phyloP scores from a whole-genome alignment of 2,329 filamentous ascomycete species.

The Stagonosporopsis rhizophila region DNA sequence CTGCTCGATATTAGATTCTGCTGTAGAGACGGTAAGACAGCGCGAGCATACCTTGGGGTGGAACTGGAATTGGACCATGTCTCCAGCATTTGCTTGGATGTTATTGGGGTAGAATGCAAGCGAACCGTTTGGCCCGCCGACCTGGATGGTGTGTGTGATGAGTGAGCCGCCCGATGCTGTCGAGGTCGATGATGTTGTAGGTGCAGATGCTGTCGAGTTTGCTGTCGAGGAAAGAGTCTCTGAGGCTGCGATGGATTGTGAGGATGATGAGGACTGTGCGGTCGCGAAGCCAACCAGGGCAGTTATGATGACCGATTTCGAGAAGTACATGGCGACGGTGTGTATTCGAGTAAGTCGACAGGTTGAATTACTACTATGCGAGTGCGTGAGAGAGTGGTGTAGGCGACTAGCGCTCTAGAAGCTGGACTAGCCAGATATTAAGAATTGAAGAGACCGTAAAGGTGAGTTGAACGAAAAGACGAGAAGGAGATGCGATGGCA shows the following conservation, averaged over 20 bases:
- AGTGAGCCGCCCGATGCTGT: slow-evolving; percentile 28
- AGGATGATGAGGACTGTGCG: slow-evolving; percentile 27
- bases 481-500: slow-evolving; percentile 35
- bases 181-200: slow-evolving; percentile 12
- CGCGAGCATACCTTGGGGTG: slow-evolving; percentile 50
- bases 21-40: neutral
- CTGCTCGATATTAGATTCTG: slow-evolving; percentile 25
- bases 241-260: slow-evolving; percentile 27
- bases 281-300: slow-evolving; percentile 41
- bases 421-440: slow-evolving; percentile 51
- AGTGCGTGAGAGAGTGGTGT: slow-evolving; percentile 31
- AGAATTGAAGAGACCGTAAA: slow-evolving; percentile 36
- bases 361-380: slow-evolving; percentile 37
- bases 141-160: slow-evolving; percentile 67
- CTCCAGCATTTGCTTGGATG: slow-evolving; percentile 68
- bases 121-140: slow-evolving; percentile 61
- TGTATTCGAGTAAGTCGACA: slow-evolving; percentile 19
- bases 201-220: slow-evolving; percentile 18
- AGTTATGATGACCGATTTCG: slow-evolving; percentile 40
- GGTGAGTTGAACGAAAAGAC: slow-evolving; percentile 31
- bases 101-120: slow-evolving; percentile 71
- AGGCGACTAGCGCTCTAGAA: slow-evolving; percentile 50
- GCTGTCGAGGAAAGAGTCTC: slow-evolving; percentile 22
- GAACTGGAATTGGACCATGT: slow-evolving; percentile 62
- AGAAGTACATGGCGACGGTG: slow-evolving; percentile 44